A percentile compares a stretch with the other conserved stretches of the same genome.
These are phyloP conservation scores for Climacium dendroides DNA, from an alignment of 225 moss, liverwort and hornwort species.

Conservation along the genomic window DNA sequence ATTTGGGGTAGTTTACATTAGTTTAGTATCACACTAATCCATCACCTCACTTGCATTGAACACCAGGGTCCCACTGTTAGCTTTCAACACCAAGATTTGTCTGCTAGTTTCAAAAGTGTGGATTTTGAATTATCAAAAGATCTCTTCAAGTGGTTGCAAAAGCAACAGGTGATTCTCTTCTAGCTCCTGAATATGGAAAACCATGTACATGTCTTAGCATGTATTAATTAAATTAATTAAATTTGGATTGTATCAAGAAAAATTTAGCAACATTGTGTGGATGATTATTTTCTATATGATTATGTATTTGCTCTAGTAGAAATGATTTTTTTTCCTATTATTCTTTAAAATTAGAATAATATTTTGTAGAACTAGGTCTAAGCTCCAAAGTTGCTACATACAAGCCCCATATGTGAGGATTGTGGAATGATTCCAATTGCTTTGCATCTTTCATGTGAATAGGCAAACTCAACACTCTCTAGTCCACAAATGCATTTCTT, in stretches of 20 bases:
- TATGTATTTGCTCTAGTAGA: background rate
- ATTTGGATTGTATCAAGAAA: background rate
- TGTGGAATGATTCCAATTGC: background rate
- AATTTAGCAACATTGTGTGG: background rate
- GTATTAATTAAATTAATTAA: background rate
- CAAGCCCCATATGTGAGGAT: background rate
- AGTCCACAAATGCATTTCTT: background rate
- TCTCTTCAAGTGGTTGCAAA: background rate
- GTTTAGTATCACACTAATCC: background rate
- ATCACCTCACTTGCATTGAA: background rate
- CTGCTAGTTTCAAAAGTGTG: fast-evolving
- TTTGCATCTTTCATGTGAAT: background rate
- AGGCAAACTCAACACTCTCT: background rate
- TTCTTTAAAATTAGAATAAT: background rate
- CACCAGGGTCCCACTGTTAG: no score
- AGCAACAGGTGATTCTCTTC: fast-evolving
- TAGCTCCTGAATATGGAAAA: no score
- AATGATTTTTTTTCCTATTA: background rate
- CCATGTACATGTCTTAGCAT: background rate
- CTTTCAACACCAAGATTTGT: fast-evolving
- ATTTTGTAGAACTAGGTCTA: no score
- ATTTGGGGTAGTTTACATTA: no score
- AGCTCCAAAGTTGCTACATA: background rate
- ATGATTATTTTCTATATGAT: background rate
- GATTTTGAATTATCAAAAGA: no score